Evolutionary conservation across 225 moss, liverwort and hornwort genomes (phyloP).

Genomic region (Pseudoscleropodium purum): DNA sequence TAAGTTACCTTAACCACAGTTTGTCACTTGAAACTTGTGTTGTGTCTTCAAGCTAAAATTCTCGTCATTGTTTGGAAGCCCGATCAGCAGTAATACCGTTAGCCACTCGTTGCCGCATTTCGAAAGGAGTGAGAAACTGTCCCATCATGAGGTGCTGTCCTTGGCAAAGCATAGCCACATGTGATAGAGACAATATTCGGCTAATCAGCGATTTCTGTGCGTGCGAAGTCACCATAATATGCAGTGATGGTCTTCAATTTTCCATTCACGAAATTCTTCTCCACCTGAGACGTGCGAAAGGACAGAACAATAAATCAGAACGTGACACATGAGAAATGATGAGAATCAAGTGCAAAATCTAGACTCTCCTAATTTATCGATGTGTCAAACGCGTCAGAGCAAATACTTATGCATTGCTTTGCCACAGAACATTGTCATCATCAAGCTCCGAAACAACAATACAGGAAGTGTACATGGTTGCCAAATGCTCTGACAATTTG

Average conservation of each 20-base stretch:
- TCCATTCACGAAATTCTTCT: constrained; percentile 66
- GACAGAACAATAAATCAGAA: neutral
- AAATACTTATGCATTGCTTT: neutral
- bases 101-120: neutral
- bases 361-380: neutral
- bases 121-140: neutral
- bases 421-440: neutral
- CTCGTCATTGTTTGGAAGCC: neutral
- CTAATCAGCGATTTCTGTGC: neutral
- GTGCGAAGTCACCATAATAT: constrained; percentile 69
- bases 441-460: neutral
- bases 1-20: neutral
- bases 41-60: neutral
- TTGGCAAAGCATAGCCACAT: neutral
- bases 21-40: neutral
- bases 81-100: neutral
- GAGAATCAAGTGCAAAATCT: neutral
- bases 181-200: neutral
- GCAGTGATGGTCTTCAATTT: constrained; percentile 87
- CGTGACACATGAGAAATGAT: neutral
- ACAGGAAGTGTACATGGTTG: neutral
- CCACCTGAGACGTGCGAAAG: constrained; percentile 39
- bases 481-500: neutral
- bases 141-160: neutral
- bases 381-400: neutral